phyloP scores from a whole-genome alignment of 192 early-diverging fungal genomes.

The Coemansia sp. region DNA sequence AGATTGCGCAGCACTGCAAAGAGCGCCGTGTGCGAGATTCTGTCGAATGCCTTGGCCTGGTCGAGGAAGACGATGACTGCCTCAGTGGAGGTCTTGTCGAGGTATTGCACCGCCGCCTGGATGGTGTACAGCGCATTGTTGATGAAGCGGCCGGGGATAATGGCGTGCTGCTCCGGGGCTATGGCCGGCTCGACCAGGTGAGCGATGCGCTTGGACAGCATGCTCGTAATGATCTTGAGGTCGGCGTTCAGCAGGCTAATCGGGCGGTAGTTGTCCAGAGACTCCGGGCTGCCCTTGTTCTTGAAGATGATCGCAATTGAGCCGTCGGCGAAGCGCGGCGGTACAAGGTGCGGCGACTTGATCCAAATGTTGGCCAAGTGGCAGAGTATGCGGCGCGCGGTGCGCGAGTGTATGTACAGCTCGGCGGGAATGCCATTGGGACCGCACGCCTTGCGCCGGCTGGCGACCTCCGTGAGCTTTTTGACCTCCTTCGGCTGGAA shows the following conservation, averaged over 20 bases:
- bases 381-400: neutral
- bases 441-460: neutral
- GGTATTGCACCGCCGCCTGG: constrained; percentile 6
- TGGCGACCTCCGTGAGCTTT: neutral
- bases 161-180: constrained; percentile 18
- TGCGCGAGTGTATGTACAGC: neutral
- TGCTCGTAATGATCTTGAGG: constrained; percentile 10
- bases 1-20: constrained; percentile 15
- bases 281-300: neutral
- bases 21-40: constrained; percentile 11
- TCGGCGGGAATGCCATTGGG: constrained; percentile 3
- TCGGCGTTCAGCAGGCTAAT: constrained; percentile 14
- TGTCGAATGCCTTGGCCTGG: constrained; percentile 16
- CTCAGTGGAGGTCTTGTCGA: neutral
- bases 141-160: constrained; percentile 14
- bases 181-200: neutral
- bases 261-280: constrained; percentile 13
- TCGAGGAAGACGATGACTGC: constrained; percentile 20
- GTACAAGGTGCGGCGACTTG: neutral
- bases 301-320: constrained; percentile 5
- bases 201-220: neutral
- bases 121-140: constrained; percentile 13
- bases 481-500: neutral
- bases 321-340: constrained; percentile 6
- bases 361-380: constrained; percentile 14